Base-by-base conservation (phyloP, 495 filamentous ascomycete species). In the Platismatia glauca region DNA sequence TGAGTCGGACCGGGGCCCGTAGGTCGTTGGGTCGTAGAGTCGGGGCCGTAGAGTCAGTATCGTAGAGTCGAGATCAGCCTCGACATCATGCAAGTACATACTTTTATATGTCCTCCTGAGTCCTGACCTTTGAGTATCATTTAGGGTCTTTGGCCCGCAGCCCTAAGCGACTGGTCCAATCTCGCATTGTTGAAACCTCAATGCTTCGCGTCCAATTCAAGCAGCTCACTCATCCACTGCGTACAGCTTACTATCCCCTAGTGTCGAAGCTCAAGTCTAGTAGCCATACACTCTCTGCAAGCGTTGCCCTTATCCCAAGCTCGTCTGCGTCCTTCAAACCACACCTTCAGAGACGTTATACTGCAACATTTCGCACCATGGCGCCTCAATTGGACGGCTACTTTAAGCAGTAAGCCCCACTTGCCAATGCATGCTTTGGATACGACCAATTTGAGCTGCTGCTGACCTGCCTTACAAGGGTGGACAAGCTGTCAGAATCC, bases 331-430 rank as follows among this genome's bases (percentile, higher is more conserved):
- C 24, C 22, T 38, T 20, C 57, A 13, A 53, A 31, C 29, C 50
- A 27, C 50, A n/a, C 44, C 16, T 50, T 20, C 29, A 53, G 34
- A 65, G n/a, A 58, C 56, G 57, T 12, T 39, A 55, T 20, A 8
- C 55, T 37, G 29, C 63, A 34, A 64, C 64, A 22, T 11, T 38
- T 44, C 66, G 66, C 69, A 89, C 82, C 71, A 95, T 95, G 90
- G 89, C 89, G 31, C 89, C 89, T 39, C 82, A 89, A 73, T 80
- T 95, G 61, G 86, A 93, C 70, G 80, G 82, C 62, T 95, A 87
- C 75, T 95, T 93, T 78, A 83, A 88, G 71, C 83, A 95, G 86
- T 85, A 70, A 70, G 82, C 73, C 22, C 5, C 0, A 1, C 1
- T 52, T 52, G 8, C 7, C 13, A 8, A 8, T 20, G 3, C 15